Conservation (phyloP, 257 asterid species). For the Datura wrightii region DNA sequence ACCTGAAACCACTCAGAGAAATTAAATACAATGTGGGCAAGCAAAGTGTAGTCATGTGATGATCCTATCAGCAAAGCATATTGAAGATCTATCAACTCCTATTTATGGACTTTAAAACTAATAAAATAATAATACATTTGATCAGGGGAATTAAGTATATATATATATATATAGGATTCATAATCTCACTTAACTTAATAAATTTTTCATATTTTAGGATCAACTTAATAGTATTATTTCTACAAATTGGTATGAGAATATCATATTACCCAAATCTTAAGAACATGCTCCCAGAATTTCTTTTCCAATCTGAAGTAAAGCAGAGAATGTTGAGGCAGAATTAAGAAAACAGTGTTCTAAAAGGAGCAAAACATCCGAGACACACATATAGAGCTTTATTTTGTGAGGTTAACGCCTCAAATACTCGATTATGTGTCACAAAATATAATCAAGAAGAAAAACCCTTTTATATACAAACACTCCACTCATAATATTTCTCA, state of each 20-base stretch:
- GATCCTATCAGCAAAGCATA: constrained; percentile 11
- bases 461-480: background rate
- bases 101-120: constrained; percentile 6
- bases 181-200: constrained; percentile 20
- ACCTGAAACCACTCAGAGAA: background rate
- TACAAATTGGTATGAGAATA: constrained; percentile 1
- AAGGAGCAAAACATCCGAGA: too few relatives aligned
- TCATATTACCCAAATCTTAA: constrained; percentile 23
- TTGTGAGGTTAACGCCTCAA: background rate
- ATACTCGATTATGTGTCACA: background rate
- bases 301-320: background rate
- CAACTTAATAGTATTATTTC: background rate
- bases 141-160: background rate
- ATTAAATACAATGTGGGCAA: background rate
- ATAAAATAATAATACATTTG: constrained; percentile 17
- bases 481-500: background rate
- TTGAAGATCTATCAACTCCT: constrained; percentile 24
- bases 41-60: constrained; percentile 19
- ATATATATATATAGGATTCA: background rate
- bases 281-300: constrained; percentile 26
- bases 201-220: background rate
- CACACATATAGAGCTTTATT: background rate
- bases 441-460: background rate
- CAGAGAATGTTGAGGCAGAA: too few relatives aligned
- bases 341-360: too few relatives aligned